These are phyloP conservation scores for Begonia loranthoides DNA, from an alignment of 306 rosid genomes.

Conservation along the genomic window DNA sequence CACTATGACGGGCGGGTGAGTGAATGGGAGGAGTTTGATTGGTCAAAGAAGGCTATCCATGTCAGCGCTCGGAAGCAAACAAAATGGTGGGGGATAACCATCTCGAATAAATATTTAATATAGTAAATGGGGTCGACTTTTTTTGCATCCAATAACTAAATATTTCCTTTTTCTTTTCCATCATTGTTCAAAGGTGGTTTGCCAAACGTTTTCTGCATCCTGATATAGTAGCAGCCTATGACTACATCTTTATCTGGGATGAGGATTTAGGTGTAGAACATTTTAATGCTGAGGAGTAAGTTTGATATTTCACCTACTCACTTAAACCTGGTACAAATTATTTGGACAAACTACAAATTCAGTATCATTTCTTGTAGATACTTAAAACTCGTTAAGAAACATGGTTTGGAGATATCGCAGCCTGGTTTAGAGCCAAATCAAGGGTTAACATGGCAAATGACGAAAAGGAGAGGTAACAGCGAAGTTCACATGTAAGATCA, in stretches of 20 bases:
- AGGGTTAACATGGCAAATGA: conserved; percentile 73
- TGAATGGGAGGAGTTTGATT: conserved; percentile 78
- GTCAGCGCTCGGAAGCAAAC: conserved; percentile 67
- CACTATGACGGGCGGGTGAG: conserved; percentile 78
- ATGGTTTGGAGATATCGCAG: conserved; percentile 88
- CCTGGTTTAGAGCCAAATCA: conserved; percentile 64
- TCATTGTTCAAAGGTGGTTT: conserved; percentile 56
- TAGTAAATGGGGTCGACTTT: neutral
- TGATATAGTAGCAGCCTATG: conserved; percentile 72
- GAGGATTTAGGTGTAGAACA: conserved; percentile 83
- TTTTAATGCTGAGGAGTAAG: conserved; percentile 79
- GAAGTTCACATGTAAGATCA: conserved; percentile 80
- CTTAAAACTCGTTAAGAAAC: conserved; percentile 55
- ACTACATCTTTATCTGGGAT: conserved; percentile 83
- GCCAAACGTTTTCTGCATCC: conserved; percentile 96
- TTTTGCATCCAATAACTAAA: too few relatives aligned
- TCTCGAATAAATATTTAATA: neutral
- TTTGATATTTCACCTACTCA: conserved; percentile 8
- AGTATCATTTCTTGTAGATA: conserved; percentile 31
- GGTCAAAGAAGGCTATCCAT: conserved; percentile 80
- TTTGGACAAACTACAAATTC: conserved; percentile 8
- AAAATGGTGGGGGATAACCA: conserved; percentile 47
- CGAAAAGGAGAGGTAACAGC: conserved; percentile 37
- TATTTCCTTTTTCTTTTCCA: too few relatives aligned
- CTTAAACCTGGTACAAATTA: neutral